Evolutionary conservation across 169 alveolate genomes (phyloP), one percentile per base, ranked within the genome.

Genomic region (Plasmodium adleri): DNA sequence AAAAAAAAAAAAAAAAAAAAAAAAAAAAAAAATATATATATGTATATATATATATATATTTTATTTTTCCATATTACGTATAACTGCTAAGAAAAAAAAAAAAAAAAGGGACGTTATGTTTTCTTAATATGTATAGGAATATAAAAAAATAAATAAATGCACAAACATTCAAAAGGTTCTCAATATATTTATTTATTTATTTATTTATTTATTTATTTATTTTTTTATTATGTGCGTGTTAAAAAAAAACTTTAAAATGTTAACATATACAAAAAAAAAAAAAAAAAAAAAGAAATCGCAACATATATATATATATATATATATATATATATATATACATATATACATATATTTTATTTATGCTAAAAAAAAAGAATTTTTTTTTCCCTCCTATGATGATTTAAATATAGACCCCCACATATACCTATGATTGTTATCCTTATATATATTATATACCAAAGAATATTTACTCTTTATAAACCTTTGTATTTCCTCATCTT

Each of bases 401-500:
- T 86, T 86, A 72, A 86, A 86, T 64, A 86, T 50, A 49, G 92
- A 86, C 7, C 92, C 92, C 92, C 92, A 86, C 92, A 86, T 86
- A 15, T 86, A 86, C 67, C 49, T 86, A 39, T 86, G 92, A 59
- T 86, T 86, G 56, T 71, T 86, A 50, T 86, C 92, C 22, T 86
- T 86, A 59, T 86, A 86, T 26, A 86, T 86, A n/a, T 86, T 70
- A 43, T 86, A 86, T 26, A 86, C 52, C 52, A 86, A 39, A 45
- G 78, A 60, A 43, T 60, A 86, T 49, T 72, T 32, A 12, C 15
- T 50, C 28, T 86, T 86, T 15, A 60, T 45, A 62, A 86, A 47
- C 49, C 71, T 49, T 13, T 86, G 45, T 12, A 86, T 50, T 10
- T 86, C 85, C 2, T 63, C 28, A 28, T 86, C 92, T 15, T 86